These are phyloP conservation scores for Colletotrichum tamarilloi DNA, from an alignment of 2,329 filamentous ascomycete genomes.

Conservation along the genomic window DNA sequence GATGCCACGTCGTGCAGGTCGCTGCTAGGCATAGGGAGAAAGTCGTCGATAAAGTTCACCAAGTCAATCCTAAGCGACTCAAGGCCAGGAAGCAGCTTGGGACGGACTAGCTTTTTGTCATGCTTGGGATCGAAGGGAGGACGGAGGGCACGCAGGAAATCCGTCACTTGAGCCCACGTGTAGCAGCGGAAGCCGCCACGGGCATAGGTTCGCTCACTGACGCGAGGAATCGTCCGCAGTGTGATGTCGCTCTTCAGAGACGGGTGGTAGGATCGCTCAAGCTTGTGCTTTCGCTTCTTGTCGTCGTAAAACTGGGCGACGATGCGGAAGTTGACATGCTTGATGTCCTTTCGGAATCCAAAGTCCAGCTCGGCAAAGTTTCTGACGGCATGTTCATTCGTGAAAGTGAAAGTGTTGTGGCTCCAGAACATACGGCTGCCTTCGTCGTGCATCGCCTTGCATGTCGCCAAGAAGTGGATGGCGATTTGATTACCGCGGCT, in stretches of 20 bases:
- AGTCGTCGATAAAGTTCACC: slow-evolving; percentile 63
- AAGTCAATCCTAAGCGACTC: slow-evolving; percentile 62
- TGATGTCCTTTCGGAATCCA: slow-evolving; percentile 55
- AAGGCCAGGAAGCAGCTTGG: slow-evolving; percentile 60
- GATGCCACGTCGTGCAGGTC: slow-evolving; percentile 64
- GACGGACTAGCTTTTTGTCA: slow-evolving; percentile 45
- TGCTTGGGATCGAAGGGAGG: slow-evolving; percentile 59
- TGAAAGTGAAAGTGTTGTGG: slow-evolving; percentile 66
- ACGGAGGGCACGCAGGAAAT: slow-evolving; percentile 63
- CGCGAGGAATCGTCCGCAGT: slow-evolving; percentile 55
- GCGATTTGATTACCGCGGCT: slow-evolving; percentile 59
- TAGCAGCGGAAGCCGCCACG: slow-evolving; percentile 66
- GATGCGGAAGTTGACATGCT: slow-evolving; percentile 61
- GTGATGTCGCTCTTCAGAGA: slow-evolving; percentile 53
- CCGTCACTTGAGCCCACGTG: slow-evolving; percentile 63
- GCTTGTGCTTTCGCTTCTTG: slow-evolving; percentile 50
- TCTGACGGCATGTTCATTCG: slow-evolving; percentile 59
- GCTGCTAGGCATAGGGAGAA: slow-evolving; percentile 56
- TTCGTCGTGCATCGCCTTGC: slow-evolving; percentile 60
- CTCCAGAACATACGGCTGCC: slow-evolving; percentile 62
- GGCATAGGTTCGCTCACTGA: slow-evolving; percentile 57
- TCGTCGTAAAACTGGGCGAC: slow-evolving; percentile 68
- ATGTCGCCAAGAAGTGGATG: slow-evolving; percentile 64
- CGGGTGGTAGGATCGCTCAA: slow-evolving; percentile 55
- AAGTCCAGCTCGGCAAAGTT: slow-evolving; percentile 59